phyloP scores from a whole-genome alignment of 768 basidiomycete species.

The Serendipita sp. region DNA sequence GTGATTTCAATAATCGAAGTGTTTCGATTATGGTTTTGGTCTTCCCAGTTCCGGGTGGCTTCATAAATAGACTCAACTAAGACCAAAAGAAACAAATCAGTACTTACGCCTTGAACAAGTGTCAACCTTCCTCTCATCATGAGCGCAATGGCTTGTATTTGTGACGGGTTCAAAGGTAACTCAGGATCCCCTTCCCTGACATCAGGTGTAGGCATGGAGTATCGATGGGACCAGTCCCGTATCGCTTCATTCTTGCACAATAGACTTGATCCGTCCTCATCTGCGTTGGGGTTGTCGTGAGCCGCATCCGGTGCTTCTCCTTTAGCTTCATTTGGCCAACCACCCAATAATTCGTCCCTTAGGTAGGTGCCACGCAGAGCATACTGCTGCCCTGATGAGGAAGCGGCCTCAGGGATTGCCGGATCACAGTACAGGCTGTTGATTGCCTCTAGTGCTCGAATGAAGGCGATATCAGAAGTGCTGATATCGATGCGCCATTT shows the following conservation, averaged over 20 bases:
- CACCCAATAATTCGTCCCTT: conserved; percentile 50
- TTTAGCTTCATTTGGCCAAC: conserved; percentile 25
- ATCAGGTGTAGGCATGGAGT: conserved; percentile 43
- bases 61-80: conserved; percentile 11
- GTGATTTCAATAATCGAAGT: conserved; percentile 58
- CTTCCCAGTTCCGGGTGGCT: conserved; percentile 90
- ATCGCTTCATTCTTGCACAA: conserved; percentile 64
- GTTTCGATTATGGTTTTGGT: conserved; percentile 85
- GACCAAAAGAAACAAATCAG: conserved; percentile 1
- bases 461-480: conserved; percentile 44
- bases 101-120: conserved; percentile 70
- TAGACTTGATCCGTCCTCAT: conserved; percentile 24
- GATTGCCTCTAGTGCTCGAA: conserved; percentile 58
- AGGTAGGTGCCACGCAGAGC: conserved; percentile 57
- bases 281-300: not conserved
- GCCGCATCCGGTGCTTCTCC: not conserved
- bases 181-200: conserved; percentile 64
- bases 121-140: conserved; percentile 71
- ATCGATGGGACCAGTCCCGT: conserved; percentile 65
- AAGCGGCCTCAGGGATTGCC: conserved; percentile 13
- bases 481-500: conserved; percentile 45
- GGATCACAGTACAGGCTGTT: conserved; percentile 40
- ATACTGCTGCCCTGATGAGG: conserved; percentile 27
- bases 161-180: conserved; percentile 54
- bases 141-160: conserved; percentile 65